Conservation (phyloP, 2,329 filamentous ascomycete species). For the Dothideomycetes sp. region DNA sequence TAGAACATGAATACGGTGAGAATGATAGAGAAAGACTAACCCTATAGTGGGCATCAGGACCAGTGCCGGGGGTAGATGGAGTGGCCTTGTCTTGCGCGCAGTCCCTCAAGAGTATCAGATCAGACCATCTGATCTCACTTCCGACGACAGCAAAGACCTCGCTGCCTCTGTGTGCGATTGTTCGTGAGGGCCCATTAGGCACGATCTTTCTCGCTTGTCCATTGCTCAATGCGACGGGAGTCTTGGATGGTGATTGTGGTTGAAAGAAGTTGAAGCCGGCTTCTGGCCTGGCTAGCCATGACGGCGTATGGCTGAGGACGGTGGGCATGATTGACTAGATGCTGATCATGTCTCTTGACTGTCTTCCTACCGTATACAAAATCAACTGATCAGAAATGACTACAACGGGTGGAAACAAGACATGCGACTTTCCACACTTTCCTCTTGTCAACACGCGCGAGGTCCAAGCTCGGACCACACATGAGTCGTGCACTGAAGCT, state of each 20-base stretch:
- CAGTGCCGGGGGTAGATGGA: too few relatives aligned
- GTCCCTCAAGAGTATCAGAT: slow-evolving; percentile 69
- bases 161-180: slow-evolving; percentile 69
- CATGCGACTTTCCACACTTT: neutral
- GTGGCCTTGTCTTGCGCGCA: slow-evolving; percentile 7
- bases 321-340: slow-evolving; percentile 56
- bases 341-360: neutral
- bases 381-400: too few relatives aligned
- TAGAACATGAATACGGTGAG: too few relatives aligned
- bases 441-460: neutral
- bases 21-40: too few relatives aligned
- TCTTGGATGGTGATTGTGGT: slow-evolving; percentile 20
- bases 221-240: slow-evolving; percentile 9
- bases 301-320: slow-evolving; percentile 72
- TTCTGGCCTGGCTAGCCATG: slow-evolving; percentile 71
- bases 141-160: slow-evolving; percentile 85
- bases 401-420: neutral
- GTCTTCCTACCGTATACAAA: too few relatives aligned
- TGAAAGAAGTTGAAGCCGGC: slow-evolving; percentile 70
- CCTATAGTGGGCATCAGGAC: too few relatives aligned
- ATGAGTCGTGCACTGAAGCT: too few relatives aligned
- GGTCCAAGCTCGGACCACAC: neutral
- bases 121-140: slow-evolving; percentile 84
- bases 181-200: slow-evolving; percentile 37
- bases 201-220: slow-evolving; percentile 7